These are phyloP conservation scores for Pythium dissimile DNA, from an alignment of 352 stramenopile species.

Conservation along the genomic window DNA sequence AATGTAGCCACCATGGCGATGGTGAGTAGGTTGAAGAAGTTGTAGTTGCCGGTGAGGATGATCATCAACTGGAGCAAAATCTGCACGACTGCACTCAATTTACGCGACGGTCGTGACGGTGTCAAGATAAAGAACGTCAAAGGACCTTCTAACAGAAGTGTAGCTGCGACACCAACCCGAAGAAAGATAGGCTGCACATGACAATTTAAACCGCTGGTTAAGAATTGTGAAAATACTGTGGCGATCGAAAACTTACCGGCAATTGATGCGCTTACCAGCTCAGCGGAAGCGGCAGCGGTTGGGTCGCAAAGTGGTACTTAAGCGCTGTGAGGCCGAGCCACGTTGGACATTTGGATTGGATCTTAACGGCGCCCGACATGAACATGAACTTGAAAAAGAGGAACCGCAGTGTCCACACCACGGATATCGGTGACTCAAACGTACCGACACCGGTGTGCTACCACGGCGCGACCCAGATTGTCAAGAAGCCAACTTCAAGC, in stretches of 20 bases:
- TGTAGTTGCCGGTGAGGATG: conserved; percentile 91
- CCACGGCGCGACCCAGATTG: conserved; percentile 46
- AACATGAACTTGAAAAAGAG: conserved; percentile 94
- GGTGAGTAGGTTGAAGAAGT: conserved; percentile 93
- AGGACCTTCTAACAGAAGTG: conserved; percentile 88
- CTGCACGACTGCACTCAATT: conserved; percentile 58
- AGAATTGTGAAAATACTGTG: neutral
- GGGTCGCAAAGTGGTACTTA: conserved; percentile 91
- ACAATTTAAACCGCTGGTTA: neutral
- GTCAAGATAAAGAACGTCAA: conserved; percentile 79
- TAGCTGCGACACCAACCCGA: conserved; percentile 72
- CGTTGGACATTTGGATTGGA: conserved; percentile 87
- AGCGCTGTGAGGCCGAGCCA: conserved; percentile 89
- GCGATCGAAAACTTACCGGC: conserved; percentile 30
- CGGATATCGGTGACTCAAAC: conserved; percentile 30
- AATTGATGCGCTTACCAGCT: conserved; percentile 85
- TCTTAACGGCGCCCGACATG: conserved; percentile 90
- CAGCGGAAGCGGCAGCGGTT: conserved; percentile 75
- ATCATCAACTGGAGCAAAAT: conserved; percentile 83
- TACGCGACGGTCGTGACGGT: conserved; percentile 51
- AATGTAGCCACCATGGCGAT: conserved; percentile 35
- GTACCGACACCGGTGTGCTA: conserved; percentile 15
- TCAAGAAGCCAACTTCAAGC: conserved; percentile 80
- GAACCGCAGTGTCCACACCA: conserved; percentile 77
- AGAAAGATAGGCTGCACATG: conserved; percentile 56